Evolutionary conservation across 2,329 filamentous ascomycete genomes (phyloP).

Genomic region (Chaetomiaceae sp.): DNA sequence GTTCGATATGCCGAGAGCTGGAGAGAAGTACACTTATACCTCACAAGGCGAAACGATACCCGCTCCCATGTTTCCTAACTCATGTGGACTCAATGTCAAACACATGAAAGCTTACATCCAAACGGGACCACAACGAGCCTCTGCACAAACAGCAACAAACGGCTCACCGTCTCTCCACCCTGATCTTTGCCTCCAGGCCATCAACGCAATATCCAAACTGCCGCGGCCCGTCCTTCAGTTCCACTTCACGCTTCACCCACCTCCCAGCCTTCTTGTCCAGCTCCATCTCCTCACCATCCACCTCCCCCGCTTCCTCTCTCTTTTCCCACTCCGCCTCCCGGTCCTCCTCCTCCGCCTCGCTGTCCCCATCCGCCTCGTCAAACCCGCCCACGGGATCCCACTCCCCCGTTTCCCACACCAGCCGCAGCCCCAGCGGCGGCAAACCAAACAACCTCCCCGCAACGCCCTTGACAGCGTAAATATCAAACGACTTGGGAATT

Average conservation of each 20-base stretch:
- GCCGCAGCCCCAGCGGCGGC: constrained; percentile 54
- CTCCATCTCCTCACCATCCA: constrained; percentile 8
- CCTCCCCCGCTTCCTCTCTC: constrained; percentile 27
- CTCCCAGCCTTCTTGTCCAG: constrained; percentile 41
- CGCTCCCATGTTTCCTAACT: too few relatives aligned
- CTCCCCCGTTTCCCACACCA: constrained; percentile 88
- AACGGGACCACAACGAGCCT: background rate
- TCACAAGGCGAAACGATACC: too few relatives aligned
- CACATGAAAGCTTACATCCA: too few relatives aligned
- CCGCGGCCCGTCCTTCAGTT: constrained; percentile 71
- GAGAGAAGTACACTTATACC: too few relatives aligned
- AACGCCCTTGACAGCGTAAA: constrained; percentile 76
- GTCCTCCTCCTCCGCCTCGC: constrained; percentile 48
- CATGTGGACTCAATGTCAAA: too few relatives aligned
- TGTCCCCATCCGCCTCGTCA: constrained; percentile 49
- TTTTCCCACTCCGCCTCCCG: constrained; percentile 30
- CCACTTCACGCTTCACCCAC: constrained; percentile 72
- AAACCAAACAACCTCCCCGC: constrained; percentile 64
- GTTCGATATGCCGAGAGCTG: background rate
- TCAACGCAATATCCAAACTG: constrained; percentile 81
- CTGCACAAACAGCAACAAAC: background rate
- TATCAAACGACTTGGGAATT: constrained; percentile 71
- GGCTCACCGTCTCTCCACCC: constrained; percentile 51
- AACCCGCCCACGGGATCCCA: constrained; percentile 71
- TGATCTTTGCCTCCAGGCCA: constrained; percentile 60